These are phyloP conservation scores for Trifolium repens DNA, from an alignment of 306 rosid species.

Conservation along the genomic window DNA sequence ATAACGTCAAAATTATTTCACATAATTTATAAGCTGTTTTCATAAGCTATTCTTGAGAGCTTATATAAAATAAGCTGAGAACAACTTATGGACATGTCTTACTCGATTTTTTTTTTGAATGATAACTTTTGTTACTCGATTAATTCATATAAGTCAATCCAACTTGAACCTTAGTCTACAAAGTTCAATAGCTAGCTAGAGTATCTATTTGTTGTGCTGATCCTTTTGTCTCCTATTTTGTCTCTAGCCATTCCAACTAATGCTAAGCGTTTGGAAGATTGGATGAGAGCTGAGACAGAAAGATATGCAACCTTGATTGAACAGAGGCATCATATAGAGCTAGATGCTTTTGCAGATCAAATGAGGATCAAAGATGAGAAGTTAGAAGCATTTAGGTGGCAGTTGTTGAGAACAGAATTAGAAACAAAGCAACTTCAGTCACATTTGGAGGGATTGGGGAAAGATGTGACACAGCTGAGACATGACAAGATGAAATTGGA, in stretches of 20 bases:
- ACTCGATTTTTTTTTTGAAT: too few relatives aligned
- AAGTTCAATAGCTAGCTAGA: conserved; percentile 18
- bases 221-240: conserved; percentile 10
- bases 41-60: background rate
- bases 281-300: conserved; percentile 84
- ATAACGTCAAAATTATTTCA: background rate
- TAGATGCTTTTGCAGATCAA: conserved; percentile 94
- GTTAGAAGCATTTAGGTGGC: conserved; percentile 82
- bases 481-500: conserved; percentile 73
- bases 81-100: background rate
- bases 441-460: conserved; percentile 68
- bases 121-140: background rate
- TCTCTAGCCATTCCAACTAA: conserved; percentile 61
- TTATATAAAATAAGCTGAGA: background rate
- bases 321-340: conserved; percentile 83
- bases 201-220: conserved; percentile 25
- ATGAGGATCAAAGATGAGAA: conserved; percentile 86
- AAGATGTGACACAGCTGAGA: conserved; percentile 72
- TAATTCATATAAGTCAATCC: background rate
- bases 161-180: background rate
- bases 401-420: conserved; percentile 74
- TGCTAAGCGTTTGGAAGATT: conserved; percentile 73
- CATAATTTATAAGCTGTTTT: background rate
- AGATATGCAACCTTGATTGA: conserved; percentile 71
- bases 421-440: conserved; percentile 82